Percentiles rank a stretch among this genome's conserved stretches.
phyloP scores from a whole-genome alignment of 331 rosid genomes.

The Cydonia oblonga region DNA sequence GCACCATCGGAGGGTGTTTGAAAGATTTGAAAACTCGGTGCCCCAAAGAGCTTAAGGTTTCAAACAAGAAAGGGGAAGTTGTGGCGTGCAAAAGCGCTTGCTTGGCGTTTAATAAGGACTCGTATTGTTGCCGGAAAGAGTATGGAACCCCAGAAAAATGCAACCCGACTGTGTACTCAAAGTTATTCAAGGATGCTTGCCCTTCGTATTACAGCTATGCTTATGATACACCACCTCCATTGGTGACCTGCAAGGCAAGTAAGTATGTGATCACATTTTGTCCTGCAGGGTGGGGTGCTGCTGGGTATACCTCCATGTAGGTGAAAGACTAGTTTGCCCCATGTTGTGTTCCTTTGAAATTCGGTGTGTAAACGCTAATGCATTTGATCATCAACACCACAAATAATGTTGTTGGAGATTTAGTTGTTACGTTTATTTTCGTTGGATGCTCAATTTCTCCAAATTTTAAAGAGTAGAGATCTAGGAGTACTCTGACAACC shows the following conservation, averaged over 20 bases:
- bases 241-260: slow-evolving; percentile 47
- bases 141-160: slow-evolving; percentile 56
- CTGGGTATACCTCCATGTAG: slow-evolving; percentile 3
- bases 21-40: slow-evolving; percentile 44
- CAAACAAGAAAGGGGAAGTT: slow-evolving; percentile 32
- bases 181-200: slow-evolving; percentile 67
- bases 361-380: no score
- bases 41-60: slow-evolving; percentile 49
- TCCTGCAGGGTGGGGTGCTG: slow-evolving; percentile 51
- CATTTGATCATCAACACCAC: no score
- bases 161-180: slow-evolving; percentile 59
- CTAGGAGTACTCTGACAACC: neutral
- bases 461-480: neutral
- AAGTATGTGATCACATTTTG: slow-evolving; percentile 61
- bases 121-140: slow-evolving; percentile 59
- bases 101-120: slow-evolving; percentile 58
- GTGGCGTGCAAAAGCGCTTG: slow-evolving; percentile 91
- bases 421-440: neutral
- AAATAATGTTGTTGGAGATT: no score
- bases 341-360: no score
- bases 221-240: slow-evolving; percentile 55
- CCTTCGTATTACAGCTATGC: slow-evolving; percentile 71
- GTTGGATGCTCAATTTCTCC: neutral
- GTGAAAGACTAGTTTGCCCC: neutral
- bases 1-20: slow-evolving; percentile 48